Evolutionary conservation across 257 asterid species (phyloP), one percentile per base, ranked within the genome.

Genomic region (Solanum neorickii): DNA sequence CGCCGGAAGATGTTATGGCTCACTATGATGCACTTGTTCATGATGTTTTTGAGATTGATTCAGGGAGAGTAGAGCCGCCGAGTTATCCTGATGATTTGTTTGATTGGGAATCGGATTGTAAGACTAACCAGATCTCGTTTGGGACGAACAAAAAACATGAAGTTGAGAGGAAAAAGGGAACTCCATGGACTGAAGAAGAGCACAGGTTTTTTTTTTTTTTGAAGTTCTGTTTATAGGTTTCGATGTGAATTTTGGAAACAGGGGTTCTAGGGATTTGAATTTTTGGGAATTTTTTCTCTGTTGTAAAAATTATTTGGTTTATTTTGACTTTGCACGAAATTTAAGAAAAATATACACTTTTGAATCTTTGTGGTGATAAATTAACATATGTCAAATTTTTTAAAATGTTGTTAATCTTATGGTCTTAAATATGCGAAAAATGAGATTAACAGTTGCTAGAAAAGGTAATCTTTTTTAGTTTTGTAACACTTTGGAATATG

Each of bases 111-210:
- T 91, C 91, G 3, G 89, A 76, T 33, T 20, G 88, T 1, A 82
- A 90, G 52, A 70, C 94, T 33, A 74, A 88, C 56, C 96, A 92
- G 91, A 95, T 95, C 88, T 94, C 97, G 7, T 94, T 95, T 82
- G 97, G 96, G 27, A 66, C 88, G 16, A 92, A 91, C 35, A 44
- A 89, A 16, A 93, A 94, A 27, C 89, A 89, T 4, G 97, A 93
- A 1, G 92, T 62, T 31, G 96, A 94, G 49, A 91, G 98, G 88
- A 93, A 91, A 72, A 93, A 93, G n/a, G 98, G 98, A 20, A 93
- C 95, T 10, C 98, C 98, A 21, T 94, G 98, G 98, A 92, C 98
- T 0, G 97, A 94, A 87, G 97, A 94, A 44, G 98, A 95, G 76
- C 98, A 95, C 93, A 93, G 94, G 98, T 93, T 46, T 13, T 25